Conservation (phyloP, 345 rosid genomes). For the Lagerstroemia speciosa region DNA sequence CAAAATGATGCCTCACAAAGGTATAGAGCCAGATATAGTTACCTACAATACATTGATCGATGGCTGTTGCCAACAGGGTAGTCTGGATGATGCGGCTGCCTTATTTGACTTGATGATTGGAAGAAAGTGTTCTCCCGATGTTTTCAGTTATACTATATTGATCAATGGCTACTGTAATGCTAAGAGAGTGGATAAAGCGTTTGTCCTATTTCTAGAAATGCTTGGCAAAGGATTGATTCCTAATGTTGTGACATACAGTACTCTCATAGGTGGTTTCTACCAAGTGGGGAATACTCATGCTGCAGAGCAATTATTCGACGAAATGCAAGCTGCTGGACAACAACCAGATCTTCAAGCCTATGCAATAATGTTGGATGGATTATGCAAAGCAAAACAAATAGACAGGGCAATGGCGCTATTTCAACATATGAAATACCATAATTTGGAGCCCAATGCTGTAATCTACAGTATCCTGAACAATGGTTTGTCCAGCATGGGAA, state of each 20-base stretch:
- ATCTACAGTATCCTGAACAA: constrained; percentile 5
- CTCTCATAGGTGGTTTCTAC: constrained; percentile 6
- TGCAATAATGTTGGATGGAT: constrained; percentile 10
- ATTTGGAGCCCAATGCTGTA: neutral
- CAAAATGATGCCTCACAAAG: constrained; percentile 1
- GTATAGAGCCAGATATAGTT: constrained; percentile 3
- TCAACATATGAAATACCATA: constrained; percentile 3
- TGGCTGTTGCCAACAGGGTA: constrained; percentile 7
- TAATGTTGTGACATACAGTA: constrained; percentile 7
- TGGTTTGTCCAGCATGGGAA: constrained; percentile 3
- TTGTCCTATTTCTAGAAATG: neutral
- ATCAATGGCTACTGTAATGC: neutral
- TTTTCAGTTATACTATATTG: constrained; percentile 4
- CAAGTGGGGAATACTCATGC: neutral
- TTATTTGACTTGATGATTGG: constrained; percentile 7
- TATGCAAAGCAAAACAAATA: constrained; percentile 6
- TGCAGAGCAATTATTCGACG: constrained; percentile 2
- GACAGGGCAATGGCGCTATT: neutral
- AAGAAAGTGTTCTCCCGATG: constrained; percentile 6
- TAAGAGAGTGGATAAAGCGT: neutral
- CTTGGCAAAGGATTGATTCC: constrained; percentile 9
- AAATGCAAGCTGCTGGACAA: neutral
- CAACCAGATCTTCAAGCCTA: constrained; percentile 6
- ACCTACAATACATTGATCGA: constrained; percentile 10
- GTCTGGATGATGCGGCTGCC: constrained; percentile 9